Conservation (phyloP, 2,329 filamentous ascomycete species). For the Colletotrichum abscissum region DNA sequence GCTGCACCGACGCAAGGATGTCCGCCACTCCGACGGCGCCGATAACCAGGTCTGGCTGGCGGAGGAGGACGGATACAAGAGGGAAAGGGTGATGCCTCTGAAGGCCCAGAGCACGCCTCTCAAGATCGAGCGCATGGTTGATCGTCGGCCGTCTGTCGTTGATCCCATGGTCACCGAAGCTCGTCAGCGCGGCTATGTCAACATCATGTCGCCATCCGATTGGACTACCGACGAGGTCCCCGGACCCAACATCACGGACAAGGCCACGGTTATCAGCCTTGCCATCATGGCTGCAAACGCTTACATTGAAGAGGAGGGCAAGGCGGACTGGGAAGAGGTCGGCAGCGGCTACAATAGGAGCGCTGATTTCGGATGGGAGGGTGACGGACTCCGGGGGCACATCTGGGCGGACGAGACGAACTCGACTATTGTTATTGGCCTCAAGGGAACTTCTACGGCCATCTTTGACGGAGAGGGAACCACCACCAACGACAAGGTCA, state of each 20-base stretch:
- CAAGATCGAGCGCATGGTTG: constrained; percentile 83
- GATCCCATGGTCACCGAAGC: constrained; percentile 82
- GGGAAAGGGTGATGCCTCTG: constrained; percentile 64
- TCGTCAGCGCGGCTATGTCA: constrained; percentile 74
- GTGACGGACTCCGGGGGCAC: constrained; percentile 89
- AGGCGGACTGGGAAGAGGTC: constrained; percentile 86
- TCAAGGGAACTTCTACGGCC: constrained; percentile 91
- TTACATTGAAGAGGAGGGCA: constrained; percentile 79
- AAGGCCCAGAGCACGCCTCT: constrained; percentile 72
- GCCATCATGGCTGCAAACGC: constrained; percentile 91
- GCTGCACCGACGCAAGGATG: constrained; percentile 81
- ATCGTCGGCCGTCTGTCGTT: constrained; percentile 80
- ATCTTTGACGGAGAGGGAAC: constrained; percentile 98
- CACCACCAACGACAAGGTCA: constrained; percentile 96
- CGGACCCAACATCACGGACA: constrained; percentile 87
- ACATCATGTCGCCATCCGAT: constrained; percentile 75
- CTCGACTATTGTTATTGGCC: constrained; percentile 86
- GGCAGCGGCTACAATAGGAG: constrained; percentile 85
- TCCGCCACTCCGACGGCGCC: constrained; percentile 65
- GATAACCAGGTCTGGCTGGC: constrained; percentile 68
- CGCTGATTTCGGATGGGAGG: constrained; percentile 91
- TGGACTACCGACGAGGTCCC: constrained; percentile 86
- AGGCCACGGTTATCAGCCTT: constrained; percentile 83
- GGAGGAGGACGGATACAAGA: constrained; percentile 66
- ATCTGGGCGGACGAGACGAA: constrained; percentile 90